Evolutionary conservation across 2,329 filamentous ascomycete genomes (phyloP).

Genomic region (Arthrinium phaeospermum): DNA sequence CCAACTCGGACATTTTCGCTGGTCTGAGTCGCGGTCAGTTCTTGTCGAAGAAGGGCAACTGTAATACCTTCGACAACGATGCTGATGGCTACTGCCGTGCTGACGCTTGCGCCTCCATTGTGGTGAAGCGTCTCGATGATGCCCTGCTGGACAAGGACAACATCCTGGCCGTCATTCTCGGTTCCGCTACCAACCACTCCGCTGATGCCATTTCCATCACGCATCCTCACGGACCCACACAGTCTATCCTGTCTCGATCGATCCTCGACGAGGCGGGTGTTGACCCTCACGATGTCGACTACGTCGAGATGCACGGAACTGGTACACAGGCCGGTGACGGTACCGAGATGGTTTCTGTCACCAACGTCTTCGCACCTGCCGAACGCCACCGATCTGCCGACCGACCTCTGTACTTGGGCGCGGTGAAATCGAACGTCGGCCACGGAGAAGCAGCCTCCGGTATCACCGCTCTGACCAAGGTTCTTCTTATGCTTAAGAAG

Average conservation of each 20-base stretch:
- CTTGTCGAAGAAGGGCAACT: constrained; percentile 76
- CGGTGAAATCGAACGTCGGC: constrained; percentile 69
- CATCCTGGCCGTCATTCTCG: constrained; percentile 77
- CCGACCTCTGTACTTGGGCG: constrained; percentile 65
- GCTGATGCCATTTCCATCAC: constrained; percentile 84
- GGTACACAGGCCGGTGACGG: constrained; percentile 86
- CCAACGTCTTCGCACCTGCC: constrained; percentile 56
- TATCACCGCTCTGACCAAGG: constrained; percentile 66
- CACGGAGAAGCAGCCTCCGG: constrained; percentile 68
- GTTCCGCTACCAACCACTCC: constrained; percentile 80
- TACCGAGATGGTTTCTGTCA: constrained; percentile 81
- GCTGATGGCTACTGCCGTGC: constrained; percentile 85
- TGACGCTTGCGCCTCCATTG: constrained; percentile 75
- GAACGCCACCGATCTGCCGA: constrained; percentile 51
- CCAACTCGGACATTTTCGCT: constrained; percentile 80
- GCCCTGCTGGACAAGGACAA: constrained; percentile 78
- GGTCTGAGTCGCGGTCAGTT: constrained; percentile 80
- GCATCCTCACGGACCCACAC: constrained; percentile 78
- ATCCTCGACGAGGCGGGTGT: constrained; percentile 76
- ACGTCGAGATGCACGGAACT: constrained; percentile 90
- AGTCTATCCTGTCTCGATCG: constrained; percentile 72
- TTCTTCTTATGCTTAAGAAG: constrained; percentile 69
- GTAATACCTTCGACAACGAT: constrained; percentile 80
- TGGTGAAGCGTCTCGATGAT: constrained; percentile 81
- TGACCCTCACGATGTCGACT: constrained; percentile 77